Evolutionary conservation across 768 basidiomycete genomes (phyloP), one percentile per base, ranked within the genome.

Genomic region (Lentinula aciculospora): DNA sequence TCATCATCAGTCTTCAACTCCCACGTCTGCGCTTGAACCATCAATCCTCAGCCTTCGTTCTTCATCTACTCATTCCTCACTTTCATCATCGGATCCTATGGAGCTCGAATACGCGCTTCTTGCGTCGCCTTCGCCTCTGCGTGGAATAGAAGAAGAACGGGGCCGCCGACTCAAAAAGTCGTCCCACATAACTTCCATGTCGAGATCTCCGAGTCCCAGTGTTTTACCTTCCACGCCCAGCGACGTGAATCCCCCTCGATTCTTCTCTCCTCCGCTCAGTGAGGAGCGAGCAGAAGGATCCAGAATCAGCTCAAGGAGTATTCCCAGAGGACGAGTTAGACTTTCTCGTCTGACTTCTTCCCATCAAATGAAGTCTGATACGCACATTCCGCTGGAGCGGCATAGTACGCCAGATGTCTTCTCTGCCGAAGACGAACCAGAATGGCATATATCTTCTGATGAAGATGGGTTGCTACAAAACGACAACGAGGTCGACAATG

Each of bases 161-260:
- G 74, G 75, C 21, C 73, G 75, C 48, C 65, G 67, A 25, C 67
- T 63, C 17, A 44, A 34, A 32, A 67, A 50, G 28, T 68, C 65
- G 61, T 61, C 59, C 23, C 55, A 34, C 31, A 29, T 50, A 42
- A 61, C 62, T 34, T 70, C 65, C 10, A 55, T 62, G 19, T 79
- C 78, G 8, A 76, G 79, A 19, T 81, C 80, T 4, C 70, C 74
- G 7, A 81, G 80, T 65, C 80, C 80, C 0, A 78, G 77, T 58
- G 66, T 76, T 8, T 69, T 73, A 1, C 80, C 79, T 0, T 62
- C 69, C 6, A 83, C 81, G 0, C 83, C 83, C 1, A 60, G 67
- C 4, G 77, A 78, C 29, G 34, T 25, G 8, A 37, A 25, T 7
- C 47, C 21, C 19, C 28, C 48, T 15, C 21, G 44, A 25, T 48